Evolutionary conservation across 2,329 filamentous ascomycete species (phyloP), one percentile per base, ranked within the genome.

Genomic region (Chaetoscypha palmicola): DNA sequence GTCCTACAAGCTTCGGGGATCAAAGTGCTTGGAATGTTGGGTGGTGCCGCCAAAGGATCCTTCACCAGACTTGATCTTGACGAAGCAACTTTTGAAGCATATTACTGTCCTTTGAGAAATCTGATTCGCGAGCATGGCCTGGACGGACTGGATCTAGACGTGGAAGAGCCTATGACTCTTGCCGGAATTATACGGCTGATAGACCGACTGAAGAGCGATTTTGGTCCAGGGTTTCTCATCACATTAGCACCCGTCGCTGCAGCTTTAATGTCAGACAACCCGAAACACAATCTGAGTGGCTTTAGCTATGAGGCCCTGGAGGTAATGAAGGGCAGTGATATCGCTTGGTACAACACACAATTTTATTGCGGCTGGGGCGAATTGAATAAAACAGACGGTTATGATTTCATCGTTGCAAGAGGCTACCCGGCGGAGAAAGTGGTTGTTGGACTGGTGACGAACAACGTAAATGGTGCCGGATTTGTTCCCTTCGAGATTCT

Each of bases 311-410:
- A 79, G 34, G 70, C 79, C 9, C 73, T 96, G 2, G 87, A 94
- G 61, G 70, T 73, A 9, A 72, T 77, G 62, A 71, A 77, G 4
- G 81, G 82, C 1, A 64, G 64, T 12, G 73, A 82, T 33, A 84
- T 95, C 21, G 72, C 74, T 2, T 96, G 88, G 79, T 95, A 95
- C 64, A 95, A 95, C 60, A 74, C 83, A 4, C 90, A 96, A 60
- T 94, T 95, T 65, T 96, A 96, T 71, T 92, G 86, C 59, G 88
- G 88, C 1, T 96, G 87, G 81, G 60, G 60, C 14, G 59, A 62
- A 45, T 37, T 64, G 38, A 57, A 46, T 22, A 59, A 63, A 11
- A 69, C 69, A 2, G 57, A 61, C 17, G 70, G 68, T 56, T 77
- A 73, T 57, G 72, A 76, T 45, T 64, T 68, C 39, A 72, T 78